These are phyloP conservation scores for Tolypocladium ophioglossoides DNA, from an alignment of 2,329 filamentous ascomycete species.

Conservation along the genomic window DNA sequence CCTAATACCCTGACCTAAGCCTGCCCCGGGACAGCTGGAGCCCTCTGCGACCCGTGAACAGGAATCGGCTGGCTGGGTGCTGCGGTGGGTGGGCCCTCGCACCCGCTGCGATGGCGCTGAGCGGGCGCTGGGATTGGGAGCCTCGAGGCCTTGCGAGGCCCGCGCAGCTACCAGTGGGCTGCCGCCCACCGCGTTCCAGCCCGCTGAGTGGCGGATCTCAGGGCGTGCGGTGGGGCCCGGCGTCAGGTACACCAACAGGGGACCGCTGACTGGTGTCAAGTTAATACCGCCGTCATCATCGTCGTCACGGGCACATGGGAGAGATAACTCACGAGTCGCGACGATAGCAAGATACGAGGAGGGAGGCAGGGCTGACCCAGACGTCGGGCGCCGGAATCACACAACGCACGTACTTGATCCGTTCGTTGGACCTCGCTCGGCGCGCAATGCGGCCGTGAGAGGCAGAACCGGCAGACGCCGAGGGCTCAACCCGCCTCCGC, in stretches of 20 bases:
- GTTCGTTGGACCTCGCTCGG: not conserved
- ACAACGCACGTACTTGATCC: too few species aligned
- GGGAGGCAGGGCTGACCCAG: not conserved
- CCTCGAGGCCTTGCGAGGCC: too few species aligned
- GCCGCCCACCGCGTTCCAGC: slow-evolving; percentile 5
- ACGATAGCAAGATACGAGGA: not conserved
- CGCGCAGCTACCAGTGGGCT: not conserved
- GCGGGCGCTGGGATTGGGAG: not conserved
- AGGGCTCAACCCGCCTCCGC: not conserved
- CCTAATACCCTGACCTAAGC: not conserved
- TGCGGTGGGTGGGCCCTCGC: not conserved
- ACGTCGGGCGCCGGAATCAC: not conserved
- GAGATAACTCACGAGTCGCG: not conserved
- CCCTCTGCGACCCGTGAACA: too few species aligned
- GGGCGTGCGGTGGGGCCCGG: not conserved
- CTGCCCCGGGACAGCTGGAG: not conserved
- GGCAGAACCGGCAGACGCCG: not conserved
- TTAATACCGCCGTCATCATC: not conserved
- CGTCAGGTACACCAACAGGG: not conserved
- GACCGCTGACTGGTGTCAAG: not conserved
- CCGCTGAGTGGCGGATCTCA: slow-evolving; percentile 6
- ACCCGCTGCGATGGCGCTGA: not conserved
- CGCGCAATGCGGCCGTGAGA: not conserved
- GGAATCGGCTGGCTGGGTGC: not conserved
- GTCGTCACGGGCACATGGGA: not conserved